These are phyloP conservation scores for Russula ochroleuca DNA, from an alignment of 768 basidiomycete species.

Conservation along the genomic window DNA sequence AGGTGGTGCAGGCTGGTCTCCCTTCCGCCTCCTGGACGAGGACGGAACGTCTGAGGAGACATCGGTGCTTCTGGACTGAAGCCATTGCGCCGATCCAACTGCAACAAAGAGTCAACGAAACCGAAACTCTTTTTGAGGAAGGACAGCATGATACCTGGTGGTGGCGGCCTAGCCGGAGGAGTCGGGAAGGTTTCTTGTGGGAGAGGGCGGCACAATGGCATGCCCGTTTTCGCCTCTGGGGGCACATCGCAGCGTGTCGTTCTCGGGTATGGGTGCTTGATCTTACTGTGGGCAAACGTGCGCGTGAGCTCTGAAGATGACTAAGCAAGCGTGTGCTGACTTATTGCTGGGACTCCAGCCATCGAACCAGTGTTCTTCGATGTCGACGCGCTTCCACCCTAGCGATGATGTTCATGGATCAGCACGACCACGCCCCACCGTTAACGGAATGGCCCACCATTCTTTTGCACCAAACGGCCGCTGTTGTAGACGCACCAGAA, in stretches of 20 bases:
- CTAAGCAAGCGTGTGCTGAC: constrained; percentile 27
- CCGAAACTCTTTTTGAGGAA: neutral
- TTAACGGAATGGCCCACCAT: constrained; percentile 34
- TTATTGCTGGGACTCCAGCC: constrained; percentile 33
- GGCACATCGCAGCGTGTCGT: constrained; percentile 41
- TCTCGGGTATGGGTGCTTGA: constrained; percentile 41
- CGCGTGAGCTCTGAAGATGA: constrained; percentile 8
- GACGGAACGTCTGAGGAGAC: neutral
- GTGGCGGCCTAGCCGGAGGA: constrained; percentile 32
- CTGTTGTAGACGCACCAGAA: constrained; percentile 41
- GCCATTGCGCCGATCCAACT: constrained; percentile 29
- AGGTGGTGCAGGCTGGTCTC: neutral
- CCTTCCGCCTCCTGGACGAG: neutral
- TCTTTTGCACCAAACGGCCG: constrained; percentile 43
- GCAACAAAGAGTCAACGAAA: neutral
- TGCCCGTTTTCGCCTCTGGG: constrained; percentile 38
- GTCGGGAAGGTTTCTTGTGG: constrained; percentile 34
- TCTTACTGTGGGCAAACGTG: constrained; percentile 28
- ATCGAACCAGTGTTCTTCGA: constrained; percentile 44
- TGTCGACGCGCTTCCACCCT: constrained; percentile 48
- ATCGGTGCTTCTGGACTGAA: constrained; percentile 3
- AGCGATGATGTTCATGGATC: neutral
- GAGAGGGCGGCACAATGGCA: constrained; percentile 43
- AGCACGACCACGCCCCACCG: neutral
- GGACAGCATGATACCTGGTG: constrained; percentile 31